Base-by-base conservation (phyloP, 192 early-diverging fungal genomes). In the Coemansia reversa region DNA sequence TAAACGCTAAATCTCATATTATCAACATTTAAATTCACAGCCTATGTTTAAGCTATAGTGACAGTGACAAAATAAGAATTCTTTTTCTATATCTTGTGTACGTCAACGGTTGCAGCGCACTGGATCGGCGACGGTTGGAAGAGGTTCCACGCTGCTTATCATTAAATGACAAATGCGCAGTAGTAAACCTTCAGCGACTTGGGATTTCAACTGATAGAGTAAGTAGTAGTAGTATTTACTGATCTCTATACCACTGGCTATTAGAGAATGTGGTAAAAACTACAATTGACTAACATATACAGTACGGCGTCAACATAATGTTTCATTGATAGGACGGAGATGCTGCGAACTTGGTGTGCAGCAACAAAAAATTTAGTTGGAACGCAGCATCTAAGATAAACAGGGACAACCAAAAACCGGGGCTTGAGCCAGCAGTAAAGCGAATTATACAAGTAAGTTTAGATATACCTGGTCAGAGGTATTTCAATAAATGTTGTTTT, bases 111-210 rank as follows among this genome's bases (percentile, higher is more conserved):
- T 66, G 70, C 3, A 62, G 50, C 16, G 75, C 67, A 18, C 19
- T 55, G 1, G 80, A 82, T 19, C 64, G 80, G 19, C 65, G 80
- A 18, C 53, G 80, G 4, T 62, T 82, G 9, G 66, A 77, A 29
- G 75, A 82, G 33, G 71, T 82, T 25, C 80, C 72, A 3, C 70
- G 69, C 32, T 82, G 80, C 18, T 28, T 82, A 42, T 58, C 74
- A 1, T 55, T 49, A 0, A 66, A 77, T 49, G 80, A 82, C 62
- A 82, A 76, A 19, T 65, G 65, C 0, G 64, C 80, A 4, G 80
- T 63, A 1, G 65, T 74, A 28, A 77, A 68, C 49, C 51, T 82
- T 55, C 28, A 58, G 2, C 51, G 54, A 5, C 66, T 81, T 24
- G 79, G 79, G 20, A 55, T 81, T 28, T 69, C 60, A 9, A 75